Percentiles rank a stretch among this genome's conserved stretches.
These are phyloP conservation scores for Cladophialophora bantiana DNA, from an alignment of 2,329 filamentous ascomycete species.

Conservation along the genomic window DNA sequence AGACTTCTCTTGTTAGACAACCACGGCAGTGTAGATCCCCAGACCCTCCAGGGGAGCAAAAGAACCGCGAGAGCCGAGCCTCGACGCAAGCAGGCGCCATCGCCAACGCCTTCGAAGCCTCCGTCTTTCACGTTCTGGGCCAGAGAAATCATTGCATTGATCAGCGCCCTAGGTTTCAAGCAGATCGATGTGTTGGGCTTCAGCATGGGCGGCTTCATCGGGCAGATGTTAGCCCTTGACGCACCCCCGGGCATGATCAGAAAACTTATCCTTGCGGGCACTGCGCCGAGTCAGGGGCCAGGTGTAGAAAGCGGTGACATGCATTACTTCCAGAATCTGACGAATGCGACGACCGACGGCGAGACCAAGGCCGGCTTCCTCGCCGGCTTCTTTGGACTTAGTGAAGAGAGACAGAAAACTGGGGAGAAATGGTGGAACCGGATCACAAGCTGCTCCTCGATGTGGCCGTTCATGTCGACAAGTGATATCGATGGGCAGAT, in stretches of 20 bases:
- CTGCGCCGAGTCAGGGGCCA: constrained; percentile 46
- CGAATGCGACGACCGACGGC: constrained; percentile 5
- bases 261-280: constrained; percentile 55
- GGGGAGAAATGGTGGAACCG: constrained; percentile 9
- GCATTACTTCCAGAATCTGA: constrained; percentile 10
- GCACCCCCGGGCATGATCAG: constrained; percentile 43
- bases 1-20: constrained; percentile 58
- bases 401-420: constrained; percentile 3
- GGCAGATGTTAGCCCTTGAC: constrained; percentile 54
- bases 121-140: constrained; percentile 42
- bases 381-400: constrained; percentile 7
- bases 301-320: constrained; percentile 6
- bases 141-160: constrained; percentile 39
- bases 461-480: constrained; percentile 1
- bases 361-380: constrained; percentile 1
- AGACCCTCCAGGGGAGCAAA: constrained; percentile 42
- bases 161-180: constrained; percentile 43
- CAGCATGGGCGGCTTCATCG: constrained; percentile 58
- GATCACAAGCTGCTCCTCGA: background rate
- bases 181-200: constrained; percentile 58
- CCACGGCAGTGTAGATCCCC: constrained; percentile 48
- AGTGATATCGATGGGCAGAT: constrained; percentile 3
- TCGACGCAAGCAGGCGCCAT: background rate
- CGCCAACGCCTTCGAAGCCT: background rate
- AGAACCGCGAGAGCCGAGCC: constrained; percentile 10